Conservation (phyloP, 2,329 filamentous ascomycete genomes). For the Fusarium tuaranense region DNA sequence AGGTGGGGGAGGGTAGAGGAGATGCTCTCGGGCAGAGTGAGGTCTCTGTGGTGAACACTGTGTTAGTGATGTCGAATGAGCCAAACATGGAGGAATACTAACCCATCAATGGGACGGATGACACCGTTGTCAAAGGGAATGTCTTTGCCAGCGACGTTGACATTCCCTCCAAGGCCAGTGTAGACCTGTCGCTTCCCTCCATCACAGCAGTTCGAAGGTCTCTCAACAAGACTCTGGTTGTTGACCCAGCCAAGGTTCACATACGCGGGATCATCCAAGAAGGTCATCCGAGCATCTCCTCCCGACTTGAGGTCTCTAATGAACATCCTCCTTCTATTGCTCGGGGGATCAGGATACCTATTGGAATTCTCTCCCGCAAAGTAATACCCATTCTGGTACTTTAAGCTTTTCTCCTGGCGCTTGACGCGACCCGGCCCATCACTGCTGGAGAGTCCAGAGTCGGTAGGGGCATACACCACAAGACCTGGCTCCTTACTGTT, state of each 20-base stretch:
- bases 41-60: background rate
- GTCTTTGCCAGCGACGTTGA: background rate
- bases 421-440: background rate
- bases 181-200: background rate
- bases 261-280: background rate
- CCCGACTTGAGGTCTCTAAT: background rate
- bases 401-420: background rate
- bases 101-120: background rate
- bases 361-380: background rate
- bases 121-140: background rate
- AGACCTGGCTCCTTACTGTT: background rate
- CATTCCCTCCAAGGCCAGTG: background rate
- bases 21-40: background rate
- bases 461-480: background rate
- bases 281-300: background rate
- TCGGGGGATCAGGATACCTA: background rate
- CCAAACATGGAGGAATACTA: background rate
- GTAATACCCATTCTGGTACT: background rate
- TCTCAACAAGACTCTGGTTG: background rate
- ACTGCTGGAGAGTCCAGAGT: background rate
- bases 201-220: background rate
- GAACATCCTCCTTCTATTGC: background rate
- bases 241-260: background rate
- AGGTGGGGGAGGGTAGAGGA: background rate
- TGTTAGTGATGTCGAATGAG: background rate